Percentiles rank a stretch among this genome's conserved stretches.
Conservation (phyloP, 164 flowering plant species). For the Dillenia turbinata region DNA sequence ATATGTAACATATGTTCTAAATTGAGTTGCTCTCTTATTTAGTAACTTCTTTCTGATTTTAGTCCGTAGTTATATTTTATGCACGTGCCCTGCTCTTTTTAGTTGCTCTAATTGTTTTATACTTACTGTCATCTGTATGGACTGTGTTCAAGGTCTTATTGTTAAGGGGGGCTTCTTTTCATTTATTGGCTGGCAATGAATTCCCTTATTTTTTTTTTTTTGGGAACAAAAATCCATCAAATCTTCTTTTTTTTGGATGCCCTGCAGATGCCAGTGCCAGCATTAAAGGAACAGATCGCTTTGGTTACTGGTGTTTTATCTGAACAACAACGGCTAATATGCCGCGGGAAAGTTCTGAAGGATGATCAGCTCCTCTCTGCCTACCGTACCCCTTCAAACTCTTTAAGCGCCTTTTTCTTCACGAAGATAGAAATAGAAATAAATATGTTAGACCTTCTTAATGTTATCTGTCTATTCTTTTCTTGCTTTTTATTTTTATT, state of each 20-base stretch:
- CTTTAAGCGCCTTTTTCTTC: background rate
- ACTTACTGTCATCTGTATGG: too few species aligned
- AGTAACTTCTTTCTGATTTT: too few species aligned
- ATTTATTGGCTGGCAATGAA: background rate
- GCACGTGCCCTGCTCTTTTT: too few species aligned
- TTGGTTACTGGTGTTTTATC: slow-evolving; percentile 78
- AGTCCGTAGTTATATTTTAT: too few species aligned
- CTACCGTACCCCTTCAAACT: slow-evolving; percentile 72
- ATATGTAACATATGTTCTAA: background rate
- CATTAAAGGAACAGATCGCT: slow-evolving; percentile 84
- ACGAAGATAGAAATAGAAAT: too few species aligned
- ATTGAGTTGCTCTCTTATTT: too few species aligned
- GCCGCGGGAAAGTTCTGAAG: slow-evolving; percentile 90
- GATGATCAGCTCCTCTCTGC: slow-evolving; percentile 97
- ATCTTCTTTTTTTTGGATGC: slow-evolving; percentile 3
- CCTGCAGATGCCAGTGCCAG: slow-evolving; percentile 85
- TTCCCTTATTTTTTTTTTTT: background rate
- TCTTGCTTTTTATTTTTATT: too few species aligned
- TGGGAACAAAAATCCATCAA: background rate
- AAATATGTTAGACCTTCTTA: too few species aligned
- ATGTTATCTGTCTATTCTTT: too few species aligned
- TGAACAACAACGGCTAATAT: slow-evolving; percentile 88
- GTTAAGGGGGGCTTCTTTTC: too few species aligned
- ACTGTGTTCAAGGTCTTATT: too few species aligned
- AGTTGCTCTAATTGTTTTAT: too few species aligned